These are phyloP conservation scores for Sungouiozyma intestinalis DNA, from an alignment of 805 yeast genomes.

Conservation along the genomic window DNA sequence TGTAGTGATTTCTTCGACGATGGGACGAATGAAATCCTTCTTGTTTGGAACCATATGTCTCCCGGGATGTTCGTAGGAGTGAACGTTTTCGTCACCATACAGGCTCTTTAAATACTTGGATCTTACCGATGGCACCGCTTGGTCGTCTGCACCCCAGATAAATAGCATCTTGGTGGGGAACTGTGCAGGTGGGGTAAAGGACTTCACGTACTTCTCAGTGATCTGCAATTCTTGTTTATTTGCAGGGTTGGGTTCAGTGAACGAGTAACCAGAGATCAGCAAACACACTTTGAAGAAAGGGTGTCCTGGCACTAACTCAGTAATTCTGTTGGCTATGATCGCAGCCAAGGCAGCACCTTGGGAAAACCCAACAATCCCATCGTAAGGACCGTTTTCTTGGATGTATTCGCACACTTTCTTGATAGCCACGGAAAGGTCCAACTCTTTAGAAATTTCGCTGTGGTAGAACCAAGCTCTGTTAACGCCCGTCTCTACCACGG, in stretches of 20 bases:
- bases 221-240: constrained; percentile 25
- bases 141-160: constrained; percentile 77
- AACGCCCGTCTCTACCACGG: constrained; percentile 37
- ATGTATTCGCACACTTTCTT: constrained; percentile 39
- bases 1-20: constrained; percentile 30
- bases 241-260: constrained; percentile 33
- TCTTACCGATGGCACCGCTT: constrained; percentile 69
- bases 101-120: constrained; percentile 41
- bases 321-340: constrained; percentile 49
- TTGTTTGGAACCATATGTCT: constrained; percentile 95
- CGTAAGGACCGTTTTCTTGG: constrained; percentile 65
- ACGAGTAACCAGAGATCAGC: constrained; percentile 58
- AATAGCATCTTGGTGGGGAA: constrained; percentile 47
- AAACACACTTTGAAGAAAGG: constrained; percentile 57
- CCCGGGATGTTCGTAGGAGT: constrained; percentile 73
- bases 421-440: constrained; percentile 44
- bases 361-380: constrained; percentile 83
- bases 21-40: constrained; percentile 40
- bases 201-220: constrained; percentile 27
- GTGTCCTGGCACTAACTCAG: constrained; percentile 39
- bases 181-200: constrained; percentile 25
- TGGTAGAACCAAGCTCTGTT: constrained; percentile 71
- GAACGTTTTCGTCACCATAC: constrained; percentile 27
- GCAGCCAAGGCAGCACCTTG: constrained; percentile 92
- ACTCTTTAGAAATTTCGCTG: constrained; percentile 36